Evolutionary conservation across 371 early-diverging fungal species (phyloP), one percentile per base, ranked within the genome.

Genomic region (Rhizopus sp.): DNA sequence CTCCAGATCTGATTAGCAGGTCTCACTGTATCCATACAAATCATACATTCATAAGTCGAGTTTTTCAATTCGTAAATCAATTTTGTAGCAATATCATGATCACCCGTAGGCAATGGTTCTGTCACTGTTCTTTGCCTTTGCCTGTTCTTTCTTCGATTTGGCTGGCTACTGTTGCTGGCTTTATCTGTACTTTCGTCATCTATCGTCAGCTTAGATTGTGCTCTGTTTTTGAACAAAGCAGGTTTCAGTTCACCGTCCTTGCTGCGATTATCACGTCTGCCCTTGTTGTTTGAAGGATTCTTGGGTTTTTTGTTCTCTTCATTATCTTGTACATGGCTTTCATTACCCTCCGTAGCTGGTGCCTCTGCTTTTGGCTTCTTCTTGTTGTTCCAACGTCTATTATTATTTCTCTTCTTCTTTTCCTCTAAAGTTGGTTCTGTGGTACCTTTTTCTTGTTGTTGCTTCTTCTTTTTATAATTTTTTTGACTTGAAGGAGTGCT

Each of bases 21-120:
- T 38, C 82, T 79, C 34, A 97, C 80, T 13, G 69, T 65, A 66
- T 96, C 96, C 82, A 89, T 93, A 75, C 97, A 97, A 31, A 96
- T 86, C 95, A 95, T 93, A 72, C 97, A 97, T 54, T 98, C 96
- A 69, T 94, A 93, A 0, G 85, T 67, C 5, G 85, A 78, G 6
- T 74, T 81, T 17, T 73, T 77, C 39, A 95, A 73, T 33, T 82
- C 85, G n/a, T 80, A 74, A 3, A 83, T 73, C 49, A 93, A 64
- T 6, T 82, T 64, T 0, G 81, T 80, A 41, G 85, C 64, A 55
- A 91, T 75, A 67, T 89, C 88, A 13, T 78, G 72, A 13, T 72
- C 64, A 15, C 66, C 63, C 23, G 59, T 35, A 34, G 62, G 55
- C 33, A 66, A 38, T 32, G 56, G 35, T 70, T 33, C 34, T 38